Percentiles rank a stretch among this genome's conserved stretches.
phyloP scores from a whole-genome alignment of 2,329 filamentous ascomycete species.

The Tolypocladium endophyticum region DNA sequence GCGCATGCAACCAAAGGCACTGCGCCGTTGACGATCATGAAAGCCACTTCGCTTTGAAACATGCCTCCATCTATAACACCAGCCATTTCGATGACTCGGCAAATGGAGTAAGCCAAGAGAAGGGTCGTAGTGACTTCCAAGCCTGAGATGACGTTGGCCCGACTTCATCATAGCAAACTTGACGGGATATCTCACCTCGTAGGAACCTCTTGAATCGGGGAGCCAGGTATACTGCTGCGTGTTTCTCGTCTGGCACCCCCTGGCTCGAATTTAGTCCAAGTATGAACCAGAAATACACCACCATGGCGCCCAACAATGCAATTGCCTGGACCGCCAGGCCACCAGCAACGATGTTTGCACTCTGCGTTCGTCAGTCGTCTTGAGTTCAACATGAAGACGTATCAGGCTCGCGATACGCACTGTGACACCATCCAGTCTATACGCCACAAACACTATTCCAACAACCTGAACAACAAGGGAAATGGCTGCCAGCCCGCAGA shows the following conservation, averaged over 20 bases:
- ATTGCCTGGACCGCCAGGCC: slow-evolving; percentile 34
- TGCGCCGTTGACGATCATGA: slow-evolving; percentile 29
- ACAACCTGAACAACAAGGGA: slow-evolving; percentile 25
- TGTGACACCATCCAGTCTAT: slow-evolving; percentile 18
- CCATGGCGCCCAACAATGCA: slow-evolving; percentile 27
- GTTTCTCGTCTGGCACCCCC: slow-evolving; percentile 26
- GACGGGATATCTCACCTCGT: slow-evolving; percentile 22
- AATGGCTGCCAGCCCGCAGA: slow-evolving; percentile 23
- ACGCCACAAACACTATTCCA: slow-evolving; percentile 28
- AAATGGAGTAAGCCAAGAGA: slow-evolving; percentile 29
- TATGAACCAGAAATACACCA: slow-evolving; percentile 28
- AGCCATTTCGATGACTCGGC: slow-evolving; percentile 28
- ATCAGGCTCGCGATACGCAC: slow-evolving; percentile 17
- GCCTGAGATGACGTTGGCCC: slow-evolving; percentile 13
- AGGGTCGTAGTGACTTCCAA: slow-evolving; percentile 24
- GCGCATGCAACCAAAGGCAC: slow-evolving; percentile 25
- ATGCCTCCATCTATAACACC: slow-evolving; percentile 21
- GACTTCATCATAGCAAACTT: neutral
- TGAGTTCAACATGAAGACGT: slow-evolving; percentile 4
- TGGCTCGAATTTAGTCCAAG: slow-evolving; percentile 25
- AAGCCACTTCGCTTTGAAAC: slow-evolving; percentile 26
- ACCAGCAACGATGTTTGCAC: slow-evolving; percentile 28
- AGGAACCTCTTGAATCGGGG: slow-evolving; percentile 31
- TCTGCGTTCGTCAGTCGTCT: slow-evolving; percentile 16
- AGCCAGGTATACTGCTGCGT: slow-evolving; percentile 29